phyloP scores from a whole-genome alignment of 495 filamentous ascomycete species.

The Aspergillus wentii region DNA sequence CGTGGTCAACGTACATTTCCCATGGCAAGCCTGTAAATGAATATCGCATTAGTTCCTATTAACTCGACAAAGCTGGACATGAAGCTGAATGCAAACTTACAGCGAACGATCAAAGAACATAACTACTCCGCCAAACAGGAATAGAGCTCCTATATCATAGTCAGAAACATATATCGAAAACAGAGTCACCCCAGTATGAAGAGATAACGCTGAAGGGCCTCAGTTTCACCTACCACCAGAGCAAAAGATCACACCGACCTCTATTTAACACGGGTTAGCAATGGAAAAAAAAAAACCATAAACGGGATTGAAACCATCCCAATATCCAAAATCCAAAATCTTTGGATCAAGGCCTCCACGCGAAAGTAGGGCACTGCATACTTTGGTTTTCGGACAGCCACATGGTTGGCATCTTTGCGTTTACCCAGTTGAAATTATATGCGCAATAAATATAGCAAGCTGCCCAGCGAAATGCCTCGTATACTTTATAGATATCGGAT shows the following conservation, averaged over 20 bases:
- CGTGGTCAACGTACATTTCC: conserved; percentile 65
- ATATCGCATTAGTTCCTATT: neutral
- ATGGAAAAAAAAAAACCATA: too few relatives aligned
- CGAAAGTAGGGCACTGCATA: conserved; percentile 42
- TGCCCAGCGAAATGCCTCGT: too few relatives aligned
- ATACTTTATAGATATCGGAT: too few relatives aligned
- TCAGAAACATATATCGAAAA: neutral
- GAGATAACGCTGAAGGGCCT: too few relatives aligned
- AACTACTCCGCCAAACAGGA: conserved; percentile 86
- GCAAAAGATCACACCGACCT: conserved; percentile 94
- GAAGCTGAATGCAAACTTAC: conserved; percentile 37
- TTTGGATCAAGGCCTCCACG: too few relatives aligned
- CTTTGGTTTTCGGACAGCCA: conserved; percentile 97
- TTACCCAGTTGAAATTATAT: too few relatives aligned
- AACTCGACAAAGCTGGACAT: too few relatives aligned
- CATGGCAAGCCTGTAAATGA: conserved; percentile 65
- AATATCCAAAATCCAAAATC: too few relatives aligned
- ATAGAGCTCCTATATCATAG: conserved; percentile 66
- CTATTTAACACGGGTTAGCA: conserved; percentile 38
- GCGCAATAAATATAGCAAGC: too few relatives aligned
- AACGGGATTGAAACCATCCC: too few relatives aligned
- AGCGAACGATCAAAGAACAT: conserved; percentile 97
- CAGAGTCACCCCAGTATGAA: too few relatives aligned
- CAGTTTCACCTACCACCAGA: conserved; percentile 71
- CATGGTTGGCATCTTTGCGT: conserved; percentile 68